Evolutionary conservation across 352 stramenopile genomes (phyloP).

Genomic region (Nothophytophthora sp.): DNA sequence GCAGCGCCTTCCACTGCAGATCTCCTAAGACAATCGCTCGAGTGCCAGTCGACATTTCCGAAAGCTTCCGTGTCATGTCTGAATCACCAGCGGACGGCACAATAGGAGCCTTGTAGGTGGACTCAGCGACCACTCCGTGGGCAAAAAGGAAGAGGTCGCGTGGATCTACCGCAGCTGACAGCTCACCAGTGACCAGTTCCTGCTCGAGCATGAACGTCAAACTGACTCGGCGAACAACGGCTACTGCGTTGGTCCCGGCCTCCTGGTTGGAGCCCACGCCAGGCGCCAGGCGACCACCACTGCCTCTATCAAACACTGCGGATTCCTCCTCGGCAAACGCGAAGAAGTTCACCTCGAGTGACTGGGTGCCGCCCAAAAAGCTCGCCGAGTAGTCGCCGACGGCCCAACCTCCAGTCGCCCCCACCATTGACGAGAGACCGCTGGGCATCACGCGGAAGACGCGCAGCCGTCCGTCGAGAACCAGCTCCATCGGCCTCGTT

Average conservation of each 20-base stretch:
- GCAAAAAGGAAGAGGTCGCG: background rate
- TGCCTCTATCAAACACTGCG: background rate
- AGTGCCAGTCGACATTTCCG: background rate
- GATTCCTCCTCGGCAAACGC: too few species aligned
- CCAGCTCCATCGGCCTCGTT: constrained; percentile 3
- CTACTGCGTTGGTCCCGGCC: background rate
- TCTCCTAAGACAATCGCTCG: background rate
- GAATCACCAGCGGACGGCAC: background rate
- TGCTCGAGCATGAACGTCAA: background rate
- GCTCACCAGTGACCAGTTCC: background rate
- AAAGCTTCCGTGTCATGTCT: background rate
- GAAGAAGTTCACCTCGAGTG: background rate
- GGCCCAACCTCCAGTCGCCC: background rate
- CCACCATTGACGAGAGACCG: constrained; percentile 4
- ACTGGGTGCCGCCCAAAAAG: background rate
- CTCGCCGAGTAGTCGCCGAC: constrained; percentile 1
- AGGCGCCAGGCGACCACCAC: background rate
- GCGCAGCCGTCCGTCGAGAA: constrained; percentile 17
- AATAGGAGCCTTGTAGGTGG: background rate
- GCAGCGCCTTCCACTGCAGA: background rate
- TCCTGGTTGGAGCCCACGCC: too few species aligned
- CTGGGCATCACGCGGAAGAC: constrained; percentile 23
- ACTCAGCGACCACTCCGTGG: background rate
- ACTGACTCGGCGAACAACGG: background rate
- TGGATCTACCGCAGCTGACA: too few species aligned